A percentile compares a stretch with the other conserved stretches of the same genome.
These are phyloP conservation scores for Rhodotorula mucilaginosa DNA, from an alignment of 1,284 basidiomycete genomes.

Conservation along the genomic window DNA sequence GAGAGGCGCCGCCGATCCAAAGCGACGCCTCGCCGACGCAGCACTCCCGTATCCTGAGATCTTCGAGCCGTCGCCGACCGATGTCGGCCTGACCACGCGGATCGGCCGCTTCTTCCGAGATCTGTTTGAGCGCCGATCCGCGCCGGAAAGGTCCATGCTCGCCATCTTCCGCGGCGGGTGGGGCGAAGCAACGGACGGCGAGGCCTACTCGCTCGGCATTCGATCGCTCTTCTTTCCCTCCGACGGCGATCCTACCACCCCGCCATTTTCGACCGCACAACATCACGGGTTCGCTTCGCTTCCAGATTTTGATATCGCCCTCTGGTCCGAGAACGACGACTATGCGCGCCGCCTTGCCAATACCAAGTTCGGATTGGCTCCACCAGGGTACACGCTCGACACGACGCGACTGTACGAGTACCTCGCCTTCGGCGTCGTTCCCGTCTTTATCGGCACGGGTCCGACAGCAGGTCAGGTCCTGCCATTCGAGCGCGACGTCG, in stretches of 20 bases:
- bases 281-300: slow-evolving; percentile 32
- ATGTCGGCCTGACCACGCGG: not conserved
- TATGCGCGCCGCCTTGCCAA: slow-evolving; percentile 24
- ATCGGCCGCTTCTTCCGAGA: not conserved
- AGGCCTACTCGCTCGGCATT: slow-evolving; percentile 28
- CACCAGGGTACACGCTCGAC: slow-evolving; percentile 37
- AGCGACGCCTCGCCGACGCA: not conserved
- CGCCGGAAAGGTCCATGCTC: slow-evolving; percentile 4
- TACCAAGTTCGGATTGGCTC: slow-evolving; percentile 26
- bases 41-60: slow-evolving; percentile 19
- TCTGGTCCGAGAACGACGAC: slow-evolving; percentile 26
- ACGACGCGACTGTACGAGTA: slow-evolving; percentile 38
- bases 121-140: not conserved
- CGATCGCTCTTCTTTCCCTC: slow-evolving; percentile 36
- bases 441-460: slow-evolving; percentile 35
- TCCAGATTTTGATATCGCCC: slow-evolving; percentile 29
- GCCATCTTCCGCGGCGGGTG: slow-evolving; percentile 37
- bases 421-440: slow-evolving; percentile 38
- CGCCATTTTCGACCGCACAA: slow-evolving; percentile 9
- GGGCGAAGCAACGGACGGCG: slow-evolving; percentile 19
- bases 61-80: slow-evolving; percentile 16
- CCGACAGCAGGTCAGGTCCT: slow-evolving; percentile 29
- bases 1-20: slow-evolving; percentile 2
- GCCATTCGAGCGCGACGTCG: slow-evolving; percentile 30
- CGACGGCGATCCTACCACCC: slow-evolving; percentile 2